Conservation (phyloP, 2,329 filamentous ascomycete genomes). For the Furcasterigmium sp. region DNA sequence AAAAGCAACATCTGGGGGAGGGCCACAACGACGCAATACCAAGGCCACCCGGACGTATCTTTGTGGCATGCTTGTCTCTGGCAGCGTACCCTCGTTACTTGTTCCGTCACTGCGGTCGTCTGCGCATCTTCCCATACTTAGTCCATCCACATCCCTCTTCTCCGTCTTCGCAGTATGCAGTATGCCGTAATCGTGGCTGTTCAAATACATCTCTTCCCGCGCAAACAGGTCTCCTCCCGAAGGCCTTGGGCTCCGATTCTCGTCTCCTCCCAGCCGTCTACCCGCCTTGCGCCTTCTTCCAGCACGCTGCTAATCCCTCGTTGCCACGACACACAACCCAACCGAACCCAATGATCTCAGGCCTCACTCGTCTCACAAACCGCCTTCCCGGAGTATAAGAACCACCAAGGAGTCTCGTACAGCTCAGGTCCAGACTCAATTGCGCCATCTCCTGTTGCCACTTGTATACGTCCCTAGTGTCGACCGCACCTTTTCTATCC, state of each 20-base stretch:
- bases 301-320: conserved; percentile 9
- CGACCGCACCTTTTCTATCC: not conserved
- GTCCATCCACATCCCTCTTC: conserved; percentile 4
- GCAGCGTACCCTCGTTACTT: not conserved
- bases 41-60: not conserved
- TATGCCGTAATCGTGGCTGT: conserved; percentile 11
- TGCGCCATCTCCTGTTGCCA: not conserved
- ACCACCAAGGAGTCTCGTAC: not conserved
- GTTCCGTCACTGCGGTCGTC: not conserved
- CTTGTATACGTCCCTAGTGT: not conserved
- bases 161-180: conserved; percentile 12
- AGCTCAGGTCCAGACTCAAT: not conserved
- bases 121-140: not conserved
- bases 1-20: not conserved
- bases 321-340: conserved; percentile 12
- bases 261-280: not conserved
- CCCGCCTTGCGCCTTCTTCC: conserved; percentile 2
- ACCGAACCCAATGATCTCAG: conserved; percentile 9
- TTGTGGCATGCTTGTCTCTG: too few relatives aligned
- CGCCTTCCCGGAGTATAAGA: conserved; percentile 11
- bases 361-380: conserved; percentile 7
- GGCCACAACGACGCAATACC: not conserved
- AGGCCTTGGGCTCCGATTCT: not conserved
- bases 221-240: conserved; percentile 6
- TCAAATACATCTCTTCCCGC: conserved; percentile 6